Base-by-base conservation (phyloP, 2,329 filamentous ascomycete genomes). In the Setomelanomma holmii region DNA sequence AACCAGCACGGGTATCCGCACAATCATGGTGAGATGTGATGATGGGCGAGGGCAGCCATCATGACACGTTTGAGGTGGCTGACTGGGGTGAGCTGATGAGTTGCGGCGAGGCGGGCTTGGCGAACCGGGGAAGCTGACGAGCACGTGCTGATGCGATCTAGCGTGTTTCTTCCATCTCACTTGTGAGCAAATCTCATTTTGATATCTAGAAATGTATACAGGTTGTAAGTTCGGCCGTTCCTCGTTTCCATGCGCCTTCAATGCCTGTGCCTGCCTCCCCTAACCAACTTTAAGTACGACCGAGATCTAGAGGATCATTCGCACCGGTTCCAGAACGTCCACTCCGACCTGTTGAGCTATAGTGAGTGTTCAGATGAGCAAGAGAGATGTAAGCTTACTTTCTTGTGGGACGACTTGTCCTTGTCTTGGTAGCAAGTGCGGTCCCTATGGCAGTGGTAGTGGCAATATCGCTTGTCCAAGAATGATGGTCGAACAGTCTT, bases 11-110 rank as follows among this genome's bases (percentile, higher is more conserved):
- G 35, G 36, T 58, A 50, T 45, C 38, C 55, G 53, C 7, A 53
- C 36, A 38, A 60, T 61, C 62, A 69, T 69, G 36, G 19, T 56
- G 42, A 23, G 10, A 24, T 22, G 33, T 44, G 17, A 39, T 14
- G 17, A 20, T 20, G 40, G 21, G 19, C 17, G 7, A 14, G 27
- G 27, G 10, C 5, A 14, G 2, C 10, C 27, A 35, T 57, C 38
- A 49, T 51, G 51, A 59, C 55, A 60, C 61, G 53, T 56, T 55
- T 46, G 36, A 43, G 33, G 7, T 38, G 27, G 39, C 11, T 49
- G 38, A 35, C 39, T 49, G 27, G 27, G 27, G 27, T 30, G 27
- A 30, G 27, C 10, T 30, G 27, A 14, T 30, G 27, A 36, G 40
- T 27, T 53, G 45, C 50, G 56, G 52, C 20, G 53, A 24, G 43